Conservation (phyloP, 805 yeast species). For the Ogataea parapolymorpha region DNA sequence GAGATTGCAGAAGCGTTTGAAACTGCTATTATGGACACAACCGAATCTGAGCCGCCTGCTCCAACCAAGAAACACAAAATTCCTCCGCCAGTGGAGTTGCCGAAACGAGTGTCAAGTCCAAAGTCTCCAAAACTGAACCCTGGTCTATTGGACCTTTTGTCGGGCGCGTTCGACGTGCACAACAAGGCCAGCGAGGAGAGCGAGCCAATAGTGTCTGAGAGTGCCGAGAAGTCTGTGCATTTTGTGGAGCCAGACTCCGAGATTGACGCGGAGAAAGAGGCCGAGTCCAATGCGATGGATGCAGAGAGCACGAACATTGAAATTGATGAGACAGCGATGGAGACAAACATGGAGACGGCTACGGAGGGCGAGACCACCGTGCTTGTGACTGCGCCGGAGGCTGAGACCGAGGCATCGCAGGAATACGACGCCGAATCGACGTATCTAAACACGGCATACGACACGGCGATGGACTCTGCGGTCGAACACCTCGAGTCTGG, state of each 20-base stretch:
- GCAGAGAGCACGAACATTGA: conserved; percentile 1
- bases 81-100: conserved; percentile 15
- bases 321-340: conserved; percentile 1
- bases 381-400: no score
- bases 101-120: conserved; percentile 20
- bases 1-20: no score
- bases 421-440: background rate
- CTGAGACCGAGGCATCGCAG: no score
- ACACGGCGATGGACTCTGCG: conserved; percentile 1
- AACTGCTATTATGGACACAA: no score
- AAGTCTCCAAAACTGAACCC: conserved; percentile 28
- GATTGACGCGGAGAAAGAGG: background rate
- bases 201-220: background rate
- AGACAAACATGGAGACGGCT: conserved; percentile 1
- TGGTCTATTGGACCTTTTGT: conserved; percentile 17
- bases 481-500: background rate
- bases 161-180: conserved; percentile 20
- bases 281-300: background rate
- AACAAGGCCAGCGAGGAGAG: conserved; percentile 12
- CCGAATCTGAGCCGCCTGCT: background rate
- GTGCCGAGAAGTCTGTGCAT: conserved; percentile 3
- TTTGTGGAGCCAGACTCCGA: background rate
- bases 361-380: no score
- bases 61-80: background rate
- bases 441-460: background rate